Conservation (phyloP, 257 asterid genomes). For the Plectranthus barbatus region DNA sequence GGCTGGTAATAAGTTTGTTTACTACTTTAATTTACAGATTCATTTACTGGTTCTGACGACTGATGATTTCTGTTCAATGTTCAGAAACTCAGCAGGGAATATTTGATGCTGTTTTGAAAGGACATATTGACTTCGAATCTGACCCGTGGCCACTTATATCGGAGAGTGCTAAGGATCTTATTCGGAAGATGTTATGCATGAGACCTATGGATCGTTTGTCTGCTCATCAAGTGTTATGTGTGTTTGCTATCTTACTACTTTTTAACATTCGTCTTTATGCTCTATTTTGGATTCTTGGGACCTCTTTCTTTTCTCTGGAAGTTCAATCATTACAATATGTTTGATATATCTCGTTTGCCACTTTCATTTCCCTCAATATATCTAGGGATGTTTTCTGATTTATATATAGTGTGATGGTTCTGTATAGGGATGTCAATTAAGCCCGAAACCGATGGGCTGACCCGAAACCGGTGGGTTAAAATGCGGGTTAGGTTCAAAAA, state of each 20-base stretch:
- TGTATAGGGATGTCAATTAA: too few relatives aligned
- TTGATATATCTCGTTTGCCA: not conserved
- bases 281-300: not conserved
- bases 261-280: not conserved
- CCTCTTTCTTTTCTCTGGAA: not conserved
- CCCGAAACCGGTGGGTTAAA: too few relatives aligned
- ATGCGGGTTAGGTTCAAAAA: too few relatives aligned
- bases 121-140: constrained; percentile 33
- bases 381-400: not conserved
- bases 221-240: constrained; percentile 89
- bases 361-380: not conserved
- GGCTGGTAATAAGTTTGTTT: constrained; percentile 66
- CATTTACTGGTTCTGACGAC: not conserved
- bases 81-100: constrained; percentile 39
- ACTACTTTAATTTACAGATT: not conserved
- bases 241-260: constrained; percentile 16
- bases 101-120: constrained; percentile 34
- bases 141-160: constrained; percentile 43
- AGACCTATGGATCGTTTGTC: constrained; percentile 63
- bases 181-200: constrained; percentile 55
- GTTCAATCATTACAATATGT: not conserved
- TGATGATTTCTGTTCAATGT: constrained; percentile 21
- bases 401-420: not conserved
- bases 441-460: too few relatives aligned
- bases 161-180: constrained; percentile 35